phyloP scores from a whole-genome alignment of 768 basidiomycete genomes.

The Neoboletus subvelutipes region DNA sequence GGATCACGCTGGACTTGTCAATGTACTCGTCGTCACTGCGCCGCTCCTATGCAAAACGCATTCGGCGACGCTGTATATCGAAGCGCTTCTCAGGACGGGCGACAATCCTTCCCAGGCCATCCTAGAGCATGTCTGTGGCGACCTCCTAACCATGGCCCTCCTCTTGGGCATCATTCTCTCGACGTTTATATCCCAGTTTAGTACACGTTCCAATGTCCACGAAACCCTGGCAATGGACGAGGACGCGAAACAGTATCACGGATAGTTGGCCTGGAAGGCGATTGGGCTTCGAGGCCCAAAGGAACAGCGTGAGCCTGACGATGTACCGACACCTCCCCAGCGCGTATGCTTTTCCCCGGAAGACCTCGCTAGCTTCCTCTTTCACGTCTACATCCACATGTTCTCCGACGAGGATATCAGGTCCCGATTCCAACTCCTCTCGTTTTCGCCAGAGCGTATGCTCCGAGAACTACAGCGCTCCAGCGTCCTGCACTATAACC shows the following conservation, averaged over 20 bases:
- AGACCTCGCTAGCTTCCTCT: slow-evolving; percentile 24
- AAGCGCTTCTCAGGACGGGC: slow-evolving; percentile 20
- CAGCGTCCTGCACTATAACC: slow-evolving; percentile 42
- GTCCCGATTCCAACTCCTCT: neutral
- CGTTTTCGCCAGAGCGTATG: neutral
- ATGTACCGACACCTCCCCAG: neutral
- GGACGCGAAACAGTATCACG: slow-evolving; percentile 16
- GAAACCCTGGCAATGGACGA: slow-evolving; percentile 11
- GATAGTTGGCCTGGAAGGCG: slow-evolving; percentile 27
- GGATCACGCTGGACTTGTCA: slow-evolving; percentile 29
- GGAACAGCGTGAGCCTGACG: neutral
- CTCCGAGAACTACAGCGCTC: neutral
- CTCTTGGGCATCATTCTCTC: slow-evolving; percentile 27
- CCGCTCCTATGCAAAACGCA: slow-evolving; percentile 21
- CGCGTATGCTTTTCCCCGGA: slow-evolving; percentile 11
- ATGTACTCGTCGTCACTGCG: slow-evolving; percentile 22
- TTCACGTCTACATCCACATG: slow-evolving; percentile 26
- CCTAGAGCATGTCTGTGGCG: slow-evolving; percentile 22
- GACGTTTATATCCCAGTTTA: slow-evolving; percentile 22
- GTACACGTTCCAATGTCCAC: slow-evolving; percentile 24
- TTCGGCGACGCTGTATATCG: slow-evolving; percentile 30
- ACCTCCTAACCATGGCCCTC: slow-evolving; percentile 26
- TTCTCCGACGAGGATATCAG: slow-evolving; percentile 26
- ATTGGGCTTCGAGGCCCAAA: neutral
- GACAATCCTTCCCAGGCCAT: slow-evolving; percentile 14